A percentile compares a stretch with the other conserved stretches of the same genome.
phyloP scores from a whole-genome alignment of 345 rosid species.

The Alliaria petiolata region DNA sequence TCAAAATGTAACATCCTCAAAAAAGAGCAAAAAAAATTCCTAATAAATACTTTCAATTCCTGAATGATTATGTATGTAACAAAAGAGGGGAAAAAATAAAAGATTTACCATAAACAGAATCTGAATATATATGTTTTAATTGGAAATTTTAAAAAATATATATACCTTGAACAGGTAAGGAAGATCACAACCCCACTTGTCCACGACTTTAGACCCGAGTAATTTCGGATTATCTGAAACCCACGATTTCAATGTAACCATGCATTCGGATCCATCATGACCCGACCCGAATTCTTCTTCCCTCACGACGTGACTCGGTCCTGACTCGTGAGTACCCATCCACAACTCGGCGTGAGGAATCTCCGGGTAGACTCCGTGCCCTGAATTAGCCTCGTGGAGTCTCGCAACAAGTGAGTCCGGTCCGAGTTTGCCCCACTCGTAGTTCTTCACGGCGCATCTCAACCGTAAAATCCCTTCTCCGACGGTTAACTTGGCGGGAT shows the following conservation, averaged over 20 bases:
- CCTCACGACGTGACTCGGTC: slow-evolving; percentile 56
- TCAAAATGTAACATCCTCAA: not conserved
- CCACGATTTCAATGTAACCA: slow-evolving; percentile 60
- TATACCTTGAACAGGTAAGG: slow-evolving; percentile 94
- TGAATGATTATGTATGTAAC: not conserved
- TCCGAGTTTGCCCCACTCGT: slow-evolving; percentile 82
- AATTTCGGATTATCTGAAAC: slow-evolving; percentile 56
- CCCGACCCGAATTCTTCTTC: slow-evolving; percentile 31
- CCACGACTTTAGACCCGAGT: slow-evolving; percentile 66
- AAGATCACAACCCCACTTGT: slow-evolving; percentile 86
- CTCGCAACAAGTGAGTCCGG: slow-evolving; percentile 57
- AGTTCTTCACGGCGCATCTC: slow-evolving; percentile 67
- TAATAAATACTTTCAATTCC: not conserved
- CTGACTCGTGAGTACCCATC: slow-evolving; percentile 82
- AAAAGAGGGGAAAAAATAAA: not conserved
- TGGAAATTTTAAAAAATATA: not conserved
- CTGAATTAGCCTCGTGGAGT: slow-evolving; percentile 60
- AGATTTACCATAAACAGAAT: not conserved
- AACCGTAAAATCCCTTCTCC: slow-evolving; percentile 39
- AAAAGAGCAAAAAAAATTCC: not conserved
- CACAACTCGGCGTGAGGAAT: slow-evolving; percentile 68
- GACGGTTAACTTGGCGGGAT: slow-evolving; percentile 16
- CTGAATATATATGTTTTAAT: not conserved
- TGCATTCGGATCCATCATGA: slow-evolving; percentile 1
- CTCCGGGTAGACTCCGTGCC: slow-evolving; percentile 28